Base-by-base conservation (phyloP, 257 asterid species). In the Mentha longifolia region DNA sequence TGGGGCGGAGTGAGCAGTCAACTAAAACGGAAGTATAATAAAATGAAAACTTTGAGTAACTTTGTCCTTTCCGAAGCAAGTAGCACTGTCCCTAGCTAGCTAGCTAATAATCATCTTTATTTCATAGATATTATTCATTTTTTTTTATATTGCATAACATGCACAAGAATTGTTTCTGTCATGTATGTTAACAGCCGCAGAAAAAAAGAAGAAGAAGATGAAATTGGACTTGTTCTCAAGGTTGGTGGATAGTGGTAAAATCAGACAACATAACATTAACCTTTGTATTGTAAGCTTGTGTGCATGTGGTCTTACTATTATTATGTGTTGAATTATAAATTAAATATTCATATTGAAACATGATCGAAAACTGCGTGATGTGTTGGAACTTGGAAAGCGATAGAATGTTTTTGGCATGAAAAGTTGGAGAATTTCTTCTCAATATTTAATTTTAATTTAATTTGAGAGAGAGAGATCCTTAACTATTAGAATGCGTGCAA, bases 241-340 rank as follows among this genome's bases (percentile, higher is more conserved):
- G 63, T 20, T 67, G 13, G 39, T 17, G 37, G 62, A 67, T 67
- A 22, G 2, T 5, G 25, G 56, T 43, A 64, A 42, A 64, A 43
- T 51, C 20, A 64, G 50, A 43, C 55, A 42, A 9, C 55, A 20
- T 1, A 19, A 41, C 16, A 5, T 57, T 25, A 28, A 57, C 19
- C 41, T 57, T 28, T 57, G 62, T 57, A 57, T 57, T 57, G 41
- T 45, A 13, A 4, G 51, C 4, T 45, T 45, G 51, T 45, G 16
- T 45, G 25, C 25, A 22, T 22, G n/a, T 6, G 15, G n/a, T 14
- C 16, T 45, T 45, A 45, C 9, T 35, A 35, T 5, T 35, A 35
- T 28, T 28, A 35, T 35, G 39, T 35, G 8, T 35, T 35, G 3
- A 5, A 0, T 5, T 35, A 35, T 35, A 7, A 35, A 35, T 35